Conservation (phyloP, 768 basidiomycete genomes). For the Saitozyma sp. region DNA sequence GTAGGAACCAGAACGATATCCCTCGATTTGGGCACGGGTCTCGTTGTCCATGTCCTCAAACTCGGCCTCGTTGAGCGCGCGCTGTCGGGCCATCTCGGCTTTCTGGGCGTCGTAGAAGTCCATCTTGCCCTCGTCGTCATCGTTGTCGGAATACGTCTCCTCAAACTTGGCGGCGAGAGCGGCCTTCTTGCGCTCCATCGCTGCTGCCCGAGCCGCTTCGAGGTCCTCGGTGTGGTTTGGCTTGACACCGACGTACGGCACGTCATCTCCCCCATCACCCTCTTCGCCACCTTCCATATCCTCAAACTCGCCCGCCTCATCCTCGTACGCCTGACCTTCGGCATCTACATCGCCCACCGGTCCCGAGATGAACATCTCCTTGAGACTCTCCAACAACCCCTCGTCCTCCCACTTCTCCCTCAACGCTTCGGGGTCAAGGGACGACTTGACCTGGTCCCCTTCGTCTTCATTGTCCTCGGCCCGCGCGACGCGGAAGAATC, state of each 20-base stretch:
- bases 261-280: slow-evolving; percentile 54
- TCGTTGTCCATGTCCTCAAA: slow-evolving; percentile 77
- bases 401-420: slow-evolving; percentile 81
- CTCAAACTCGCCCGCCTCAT: slow-evolving; percentile 51
- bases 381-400: slow-evolving; percentile 78
- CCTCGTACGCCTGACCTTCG: slow-evolving; percentile 51
- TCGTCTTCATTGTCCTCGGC: slow-evolving; percentile 40
- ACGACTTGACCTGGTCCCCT: slow-evolving; percentile 69
- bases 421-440: slow-evolving; percentile 56
- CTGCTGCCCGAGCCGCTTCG: slow-evolving; percentile 51
- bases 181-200: slow-evolving; percentile 81
- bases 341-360: slow-evolving; percentile 38
- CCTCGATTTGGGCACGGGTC: slow-evolving; percentile 79
- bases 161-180: slow-evolving; percentile 92
- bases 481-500: slow-evolving; percentile 65
- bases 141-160: slow-evolving; percentile 79
- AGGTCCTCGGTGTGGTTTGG: slow-evolving; percentile 37
- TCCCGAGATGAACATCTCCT: slow-evolving; percentile 87
- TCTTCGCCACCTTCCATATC: slow-evolving; percentile 53
- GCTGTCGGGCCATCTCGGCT: slow-evolving; percentile 83
- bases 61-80: slow-evolving; percentile 76
- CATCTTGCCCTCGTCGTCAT: slow-evolving; percentile 58
- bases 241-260: slow-evolving; percentile 55
- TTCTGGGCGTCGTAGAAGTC: slow-evolving; percentile 92
- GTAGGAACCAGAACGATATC: slow-evolving; percentile 84